Base-by-base conservation (phyloP, 345 rosid species). In the Hibiscus trionum region DNA sequence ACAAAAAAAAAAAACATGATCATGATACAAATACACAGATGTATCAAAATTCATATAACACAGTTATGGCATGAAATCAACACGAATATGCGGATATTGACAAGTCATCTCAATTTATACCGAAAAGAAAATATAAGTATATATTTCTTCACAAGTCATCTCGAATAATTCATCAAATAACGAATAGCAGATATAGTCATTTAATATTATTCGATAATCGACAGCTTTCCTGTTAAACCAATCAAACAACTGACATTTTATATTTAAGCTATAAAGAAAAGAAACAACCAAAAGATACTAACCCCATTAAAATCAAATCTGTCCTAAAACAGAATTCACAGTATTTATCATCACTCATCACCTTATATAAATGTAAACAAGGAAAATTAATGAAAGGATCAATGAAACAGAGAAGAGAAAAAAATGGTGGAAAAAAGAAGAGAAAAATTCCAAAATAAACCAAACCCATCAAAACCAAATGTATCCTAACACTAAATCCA, bases 151-250 rank as follows among this genome's bases (percentile, higher is more conserved):
- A 7, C 37, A 47, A 42, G 0, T 42, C 10, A 64, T 19, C 27
- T 39, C 49, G 14, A 46, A 47, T 44, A 49, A 33, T 73, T 37
- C 19, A 17, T n/a, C 62, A 19, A 35, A 47, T 11, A 72, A 26
- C 7, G 58, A 31, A 37, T 35, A 62, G 16, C 46, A 50, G 6
- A n/a, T 56, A 64, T 16, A 0, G 8, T 16, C 46, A 44, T 9
- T 0, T 42, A 19, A 3, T 24, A 55, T 24, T 2, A 4, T 9
- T 49, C 9, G 11, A 17, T 14, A 76, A 57, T 21, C 42, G 19
- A 76, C 29, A 57, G 55, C 66, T 55, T 59, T 21, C 44, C 72
- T 21, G 14, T 7, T 14, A 77, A 73, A 47, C 50, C 11, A 29
- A 69, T 50, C 46, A 69, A 50, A 29, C 27, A 47, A 26, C 42